Evolutionary conservation across 306 rosid species (phyloP).

Genomic region (Castanospermum australe): DNA sequence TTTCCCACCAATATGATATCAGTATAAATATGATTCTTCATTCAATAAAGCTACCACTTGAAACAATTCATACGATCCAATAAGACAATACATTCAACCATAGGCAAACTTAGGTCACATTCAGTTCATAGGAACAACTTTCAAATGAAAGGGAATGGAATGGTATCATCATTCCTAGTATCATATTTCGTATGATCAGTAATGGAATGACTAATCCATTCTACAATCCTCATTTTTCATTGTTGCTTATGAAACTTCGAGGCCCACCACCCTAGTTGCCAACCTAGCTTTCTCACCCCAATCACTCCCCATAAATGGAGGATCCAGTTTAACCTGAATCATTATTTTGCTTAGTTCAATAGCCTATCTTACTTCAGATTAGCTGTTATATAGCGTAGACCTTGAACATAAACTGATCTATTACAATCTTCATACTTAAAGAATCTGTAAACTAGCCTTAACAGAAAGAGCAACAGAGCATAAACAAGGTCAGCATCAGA

Average conservation of each 20-base stretch:
- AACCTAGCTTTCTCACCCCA: too few relatives aligned
- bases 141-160: neutral
- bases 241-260: neutral
- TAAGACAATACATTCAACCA: neutral
- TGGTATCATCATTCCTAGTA: neutral
- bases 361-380: too few relatives aligned
- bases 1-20: neutral
- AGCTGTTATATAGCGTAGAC: too few relatives aligned
- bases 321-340: too few relatives aligned
- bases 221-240: neutral
- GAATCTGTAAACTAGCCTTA: neutral
- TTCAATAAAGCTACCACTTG: neutral
- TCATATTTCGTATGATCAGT: neutral
- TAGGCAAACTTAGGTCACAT: neutral
- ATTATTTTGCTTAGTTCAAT: neutral
- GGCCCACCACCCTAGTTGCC: neutral
- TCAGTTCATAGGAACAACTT: neutral
- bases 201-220: neutral
- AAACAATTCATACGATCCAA: neutral
- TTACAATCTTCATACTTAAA: neutral
- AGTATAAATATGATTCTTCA: neutral
- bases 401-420: neutral
- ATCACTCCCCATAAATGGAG: too few relatives aligned
- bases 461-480: neutral
- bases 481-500: neutral